phyloP scores from a whole-genome alignment of 768 basidiomycete species.

The Kondoa subrosea region DNA sequence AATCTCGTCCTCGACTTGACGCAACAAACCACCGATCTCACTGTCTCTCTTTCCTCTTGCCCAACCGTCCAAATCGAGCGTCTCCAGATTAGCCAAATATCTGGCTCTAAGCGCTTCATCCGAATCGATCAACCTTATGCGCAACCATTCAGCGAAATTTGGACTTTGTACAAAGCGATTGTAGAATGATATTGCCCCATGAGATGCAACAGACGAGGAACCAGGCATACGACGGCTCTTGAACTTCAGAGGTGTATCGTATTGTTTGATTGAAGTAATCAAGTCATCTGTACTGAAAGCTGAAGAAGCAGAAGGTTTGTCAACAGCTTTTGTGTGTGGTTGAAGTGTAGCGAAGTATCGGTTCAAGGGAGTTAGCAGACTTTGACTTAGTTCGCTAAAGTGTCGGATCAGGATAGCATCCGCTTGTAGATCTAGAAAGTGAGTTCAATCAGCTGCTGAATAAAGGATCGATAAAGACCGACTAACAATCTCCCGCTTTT shows the following conservation, averaged over 20 bases:
- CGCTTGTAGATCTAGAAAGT: constrained; percentile 34
- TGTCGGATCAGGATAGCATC: constrained; percentile 39
- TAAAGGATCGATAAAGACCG: not conserved
- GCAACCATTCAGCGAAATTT: constrained; percentile 14
- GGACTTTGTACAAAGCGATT: constrained; percentile 11
- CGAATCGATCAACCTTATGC: not conserved
- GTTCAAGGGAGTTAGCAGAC: constrained; percentile 71
- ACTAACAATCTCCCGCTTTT: constrained; percentile 22
- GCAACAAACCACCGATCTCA: not conserved
- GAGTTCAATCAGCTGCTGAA: not conserved
- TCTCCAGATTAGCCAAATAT: not conserved
- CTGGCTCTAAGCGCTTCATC: not conserved
- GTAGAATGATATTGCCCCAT: constrained; percentile 13
- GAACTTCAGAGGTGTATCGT: constrained; percentile 17
- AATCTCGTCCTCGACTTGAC: not conserved
- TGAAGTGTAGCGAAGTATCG: constrained; percentile 79
- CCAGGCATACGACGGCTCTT: constrained; percentile 10
- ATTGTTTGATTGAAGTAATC: not conserved
- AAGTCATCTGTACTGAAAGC: constrained; percentile 13
- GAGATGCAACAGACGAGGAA: not conserved
- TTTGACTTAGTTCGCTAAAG: constrained; percentile 34
- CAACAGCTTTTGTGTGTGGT: constrained; percentile 33
- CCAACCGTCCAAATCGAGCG: not conserved
- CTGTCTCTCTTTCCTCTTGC: not conserved
- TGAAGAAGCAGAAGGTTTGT: constrained; percentile 1